Base-by-base conservation (phyloP, 345 rosid genomes). In the Odontarrhena argentea region DNA sequence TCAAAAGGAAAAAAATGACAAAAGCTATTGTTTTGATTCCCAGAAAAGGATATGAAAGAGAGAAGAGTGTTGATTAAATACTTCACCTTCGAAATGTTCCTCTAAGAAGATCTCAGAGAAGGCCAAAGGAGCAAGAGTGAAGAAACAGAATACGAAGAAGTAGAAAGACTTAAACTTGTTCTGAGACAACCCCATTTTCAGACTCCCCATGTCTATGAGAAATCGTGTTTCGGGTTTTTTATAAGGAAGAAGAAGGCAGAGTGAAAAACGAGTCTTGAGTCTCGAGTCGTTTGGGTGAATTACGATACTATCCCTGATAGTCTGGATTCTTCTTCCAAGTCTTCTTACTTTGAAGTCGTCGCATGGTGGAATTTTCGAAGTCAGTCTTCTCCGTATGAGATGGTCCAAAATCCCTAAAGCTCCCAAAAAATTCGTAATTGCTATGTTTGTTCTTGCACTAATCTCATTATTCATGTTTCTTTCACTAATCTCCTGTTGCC, bases 61-160 rank as follows among this genome's bases (percentile, higher is more conserved):
- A 44, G 13, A 59, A 35, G 32, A 60, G 18, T 45, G 30, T 1
- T 56, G 22, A 12, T 5, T 11, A 4, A 26, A n/a, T 56, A 13
- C 37, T 41, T 75, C 57, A 81, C 87, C 85, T 73, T 81, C 84
- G 55, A 84, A 84, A 65, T 59, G 84, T 53, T 81, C 85, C 38
- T 84, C 85, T 18, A 79, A 79, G 73, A 79, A 78, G 62, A 79
- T 79, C 70, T 81, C 87, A 13, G 83, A 75, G 66, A 75, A 60
- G 50, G 79, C 85, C 58, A 46, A 74, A 0, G 72, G 67, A 58
- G 67, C 63, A 25, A 63, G 46, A 71, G 13, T 40, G 35, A 65
- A 68, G 8, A 73, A 59, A 73, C 9, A 65, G 51, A 71, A 8
- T 60, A 76, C 35, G 45, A 37, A 46, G 66, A 46, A n/a, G 49